Conservation (phyloP, 768 basidiomycete species). For the Melanogaster broomeanus region DNA sequence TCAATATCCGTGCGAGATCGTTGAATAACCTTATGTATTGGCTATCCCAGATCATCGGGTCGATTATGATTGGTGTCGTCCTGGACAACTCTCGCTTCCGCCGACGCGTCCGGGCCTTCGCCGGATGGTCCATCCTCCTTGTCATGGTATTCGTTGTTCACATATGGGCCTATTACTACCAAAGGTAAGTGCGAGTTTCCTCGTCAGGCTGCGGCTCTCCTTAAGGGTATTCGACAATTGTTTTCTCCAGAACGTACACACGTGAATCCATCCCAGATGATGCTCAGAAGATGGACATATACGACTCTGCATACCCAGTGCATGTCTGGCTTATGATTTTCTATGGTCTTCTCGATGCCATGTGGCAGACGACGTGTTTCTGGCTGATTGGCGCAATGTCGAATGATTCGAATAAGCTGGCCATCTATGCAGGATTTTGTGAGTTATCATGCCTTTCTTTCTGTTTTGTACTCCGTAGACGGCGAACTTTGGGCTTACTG, state of each 20-base stretch:
- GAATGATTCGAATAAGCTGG: slow-evolving; percentile 75
- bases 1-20: slow-evolving; percentile 74
- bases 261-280: slow-evolving; percentile 47
- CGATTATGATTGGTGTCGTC: slow-evolving; percentile 63
- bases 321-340: slow-evolving; percentile 64
- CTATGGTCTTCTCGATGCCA: slow-evolving; percentile 72
- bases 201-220: background rate
- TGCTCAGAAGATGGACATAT: slow-evolving; percentile 57
- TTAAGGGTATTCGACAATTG: background rate
- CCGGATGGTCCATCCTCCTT: slow-evolving; percentile 63
- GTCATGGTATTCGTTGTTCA: slow-evolving; percentile 66
- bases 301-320: slow-evolving; percentile 13
- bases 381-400: slow-evolving; percentile 86
- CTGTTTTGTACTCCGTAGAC: background rate
- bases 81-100: slow-evolving; percentile 56
- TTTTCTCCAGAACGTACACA: slow-evolving; percentile 50
- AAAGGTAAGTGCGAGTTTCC: slow-evolving; percentile 46
- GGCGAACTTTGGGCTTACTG: background rate
- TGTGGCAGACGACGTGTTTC: slow-evolving; percentile 81
- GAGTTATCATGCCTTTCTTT: slow-evolving; percentile 50
- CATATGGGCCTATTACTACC: slow-evolving; percentile 75
- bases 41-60: slow-evolving; percentile 74
- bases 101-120: slow-evolving; percentile 67
- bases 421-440: slow-evolving; percentile 81
- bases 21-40: slow-evolving; percentile 83